Evolutionary conservation across 257 asterid species (phyloP), one percentile per base, ranked within the genome.

Genomic region (Solanum tacnaense): DNA sequence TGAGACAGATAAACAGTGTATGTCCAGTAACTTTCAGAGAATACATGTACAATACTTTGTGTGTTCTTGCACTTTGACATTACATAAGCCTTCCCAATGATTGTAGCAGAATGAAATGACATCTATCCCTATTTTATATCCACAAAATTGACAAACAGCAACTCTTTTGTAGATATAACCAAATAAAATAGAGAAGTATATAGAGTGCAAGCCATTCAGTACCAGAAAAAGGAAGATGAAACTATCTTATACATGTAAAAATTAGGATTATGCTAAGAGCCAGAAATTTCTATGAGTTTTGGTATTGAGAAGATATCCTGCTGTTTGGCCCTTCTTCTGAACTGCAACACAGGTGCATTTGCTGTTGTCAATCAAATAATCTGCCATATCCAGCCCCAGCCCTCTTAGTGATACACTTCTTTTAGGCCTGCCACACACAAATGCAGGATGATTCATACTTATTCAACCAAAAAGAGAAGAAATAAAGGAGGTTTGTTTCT

Each of bases 271-370:
- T 15, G 98, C 98, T 91, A 94, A 90, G 15, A 94, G 94, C 98
- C 97, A 95, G 92, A 95, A 94, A 86, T 95, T 95, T 88, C 90
- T 95, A 25, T 95, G 96, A 8, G 91, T 88, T 90, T 93, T 94
- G 83, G 96, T 93, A 88, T 93, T 94, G 82, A 95, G 97, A 89
- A 95, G 89, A 81, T 93, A 93, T 88, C 98, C 98, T 23, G 93
- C 95, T 35, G 87, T 93, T 89, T 92, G 98, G 36, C 93, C 95
- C 90, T 94, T 94, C 89, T 92, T 95, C 90, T 94, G 98, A 7
- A 94, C 98, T 79, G 94, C 96, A 81, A 95, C 94, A 73, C 98
- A 93, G 27, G 93, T 94, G 89, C 98, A 95, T 71, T 94, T 93
- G 94, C 98, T 91, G 90, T 93, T 93, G 93, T 93, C 94, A 13